Percentiles rank a stretch among this genome's conserved stretches.
Evolutionary conservation across 2,329 filamentous ascomycete genomes (phyloP).

Genomic region (Colletotrichum theobromicola): DNA sequence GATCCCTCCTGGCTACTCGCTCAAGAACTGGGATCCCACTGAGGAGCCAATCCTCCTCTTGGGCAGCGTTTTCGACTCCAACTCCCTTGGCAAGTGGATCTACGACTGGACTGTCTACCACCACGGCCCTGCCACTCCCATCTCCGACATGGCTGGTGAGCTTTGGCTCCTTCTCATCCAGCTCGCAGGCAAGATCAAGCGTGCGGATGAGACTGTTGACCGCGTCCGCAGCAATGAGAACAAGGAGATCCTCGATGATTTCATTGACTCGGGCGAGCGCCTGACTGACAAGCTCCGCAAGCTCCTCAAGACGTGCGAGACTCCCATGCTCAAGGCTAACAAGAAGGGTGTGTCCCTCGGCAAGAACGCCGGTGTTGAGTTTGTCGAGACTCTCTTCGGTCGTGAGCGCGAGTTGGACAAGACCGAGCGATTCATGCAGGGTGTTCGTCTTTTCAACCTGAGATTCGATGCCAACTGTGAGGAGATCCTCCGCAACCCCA

Average conservation of each 20-base stretch:
- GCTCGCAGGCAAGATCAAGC: slow-evolving; percentile 91
- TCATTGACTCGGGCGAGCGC: slow-evolving; percentile 86
- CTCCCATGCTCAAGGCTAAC: slow-evolving; percentile 86
- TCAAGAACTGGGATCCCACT: slow-evolving; percentile 97
- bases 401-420: slow-evolving; percentile 86
- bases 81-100: slow-evolving; percentile 98
- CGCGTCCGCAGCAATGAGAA: slow-evolving; percentile 76
- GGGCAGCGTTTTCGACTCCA: slow-evolving; percentile 95
- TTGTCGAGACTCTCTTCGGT: slow-evolving; percentile 95
- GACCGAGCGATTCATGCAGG: slow-evolving; percentile 92
- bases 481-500: slow-evolving; percentile 74
- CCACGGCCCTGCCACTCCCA: slow-evolving; percentile 80
- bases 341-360: slow-evolving; percentile 81
- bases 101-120: slow-evolving; percentile 99
- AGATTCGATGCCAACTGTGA: slow-evolving; percentile 97
- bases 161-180: slow-evolving; percentile 96
- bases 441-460: slow-evolving; percentile 86
- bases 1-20: slow-evolving; percentile 89
- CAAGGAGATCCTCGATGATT: slow-evolving; percentile 84
- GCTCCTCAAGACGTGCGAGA: slow-evolving; percentile 89
- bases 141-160: slow-evolving; percentile 91
- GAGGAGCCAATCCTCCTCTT: slow-evolving; percentile 94
- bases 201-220: slow-evolving; percentile 78
- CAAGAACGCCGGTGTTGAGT: slow-evolving; percentile 91
- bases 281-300: slow-evolving; percentile 85